Evolutionary conservation across 306 rosid genomes (phyloP).

Genomic region (Hylodesmum podocarpum): DNA sequence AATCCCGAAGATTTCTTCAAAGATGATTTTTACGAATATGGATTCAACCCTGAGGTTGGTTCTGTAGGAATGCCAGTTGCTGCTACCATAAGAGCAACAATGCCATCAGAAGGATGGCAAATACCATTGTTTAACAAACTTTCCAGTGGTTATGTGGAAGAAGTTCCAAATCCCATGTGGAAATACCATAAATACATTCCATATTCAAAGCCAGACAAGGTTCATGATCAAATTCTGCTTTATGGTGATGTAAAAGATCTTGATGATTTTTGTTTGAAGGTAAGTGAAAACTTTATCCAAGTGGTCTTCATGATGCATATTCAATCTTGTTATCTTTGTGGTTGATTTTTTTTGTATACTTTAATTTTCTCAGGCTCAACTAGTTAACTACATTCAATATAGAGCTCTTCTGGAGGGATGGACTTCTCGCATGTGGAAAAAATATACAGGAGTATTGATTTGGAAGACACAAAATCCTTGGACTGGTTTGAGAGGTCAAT

Average conservation of each 20-base stretch:
- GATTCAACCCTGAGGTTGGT: slow-evolving; percentile 97
- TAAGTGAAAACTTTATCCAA: slow-evolving; percentile 25
- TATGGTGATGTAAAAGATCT: slow-evolving; percentile 82
- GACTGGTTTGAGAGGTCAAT: slow-evolving; percentile 97
- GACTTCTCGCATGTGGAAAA: slow-evolving; percentile 95
- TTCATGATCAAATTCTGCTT: slow-evolving; percentile 77
- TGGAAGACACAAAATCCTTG: slow-evolving; percentile 99
- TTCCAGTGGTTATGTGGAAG: slow-evolving; percentile 67
- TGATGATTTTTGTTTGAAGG: slow-evolving; percentile 92
- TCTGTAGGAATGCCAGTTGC: slow-evolving; percentile 93
- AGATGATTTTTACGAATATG: slow-evolving; percentile 56
- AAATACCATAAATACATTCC: slow-evolving; percentile 91
- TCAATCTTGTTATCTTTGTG: not conserved
- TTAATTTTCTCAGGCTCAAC: slow-evolving; percentile 76
- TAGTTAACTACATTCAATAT: slow-evolving; percentile 83
- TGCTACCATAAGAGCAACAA: slow-evolving; percentile 91
- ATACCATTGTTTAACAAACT: slow-evolving; percentile 75
- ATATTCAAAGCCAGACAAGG: slow-evolving; percentile 76
- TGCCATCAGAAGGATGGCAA: slow-evolving; percentile 92
- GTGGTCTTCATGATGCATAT: slow-evolving; percentile 18
- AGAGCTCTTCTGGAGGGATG: slow-evolving; percentile 96
- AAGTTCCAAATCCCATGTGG: slow-evolving; percentile 95
- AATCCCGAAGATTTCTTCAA: slow-evolving; percentile 85
- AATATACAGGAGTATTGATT: slow-evolving; percentile 91
- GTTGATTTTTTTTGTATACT: slow-evolving; percentile 23